Percentiles rank a stretch among this genome's conserved stretches.
Evolutionary conservation across 2,329 filamentous ascomycete genomes (phyloP).

Genomic region (Exophiala calicioides): DNA sequence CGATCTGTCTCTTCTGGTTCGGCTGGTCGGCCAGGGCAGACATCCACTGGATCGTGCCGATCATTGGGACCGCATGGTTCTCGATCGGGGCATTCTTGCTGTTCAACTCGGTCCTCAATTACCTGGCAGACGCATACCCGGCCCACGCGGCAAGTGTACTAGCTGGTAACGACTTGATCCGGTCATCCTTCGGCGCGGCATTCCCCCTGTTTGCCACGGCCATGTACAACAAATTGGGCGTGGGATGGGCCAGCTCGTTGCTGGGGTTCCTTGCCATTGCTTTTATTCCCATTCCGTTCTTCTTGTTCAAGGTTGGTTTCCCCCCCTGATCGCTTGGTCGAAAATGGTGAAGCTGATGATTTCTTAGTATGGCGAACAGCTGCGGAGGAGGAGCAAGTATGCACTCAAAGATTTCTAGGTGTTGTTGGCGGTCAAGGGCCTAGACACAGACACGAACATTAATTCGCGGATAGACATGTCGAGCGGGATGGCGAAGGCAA

Average conservation of each 20-base stretch:
- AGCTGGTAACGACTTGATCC: constrained; percentile 43
- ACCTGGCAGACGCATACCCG: constrained; percentile 35
- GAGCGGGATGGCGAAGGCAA: too few relatives aligned
- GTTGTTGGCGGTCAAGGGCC: too few relatives aligned
- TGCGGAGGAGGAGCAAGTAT: constrained; percentile 19
- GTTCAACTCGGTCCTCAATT: constrained; percentile 31
- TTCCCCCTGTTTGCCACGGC: constrained; percentile 39
- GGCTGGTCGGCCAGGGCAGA: constrained; percentile 39
- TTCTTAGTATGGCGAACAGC: constrained; percentile 16
- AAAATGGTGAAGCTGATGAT: neutral
- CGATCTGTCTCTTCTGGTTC: constrained; percentile 50
- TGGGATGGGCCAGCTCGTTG: constrained; percentile 41
- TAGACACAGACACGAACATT: too few relatives aligned
- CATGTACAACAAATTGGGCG: constrained; percentile 40
- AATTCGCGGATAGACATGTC: too few relatives aligned
- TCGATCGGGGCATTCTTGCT: constrained; percentile 36
- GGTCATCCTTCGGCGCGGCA: constrained; percentile 42
- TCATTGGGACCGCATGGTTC: constrained; percentile 45
- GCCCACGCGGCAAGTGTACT: constrained; percentile 42
- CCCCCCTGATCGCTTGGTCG: neutral
- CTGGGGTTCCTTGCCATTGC: constrained; percentile 40
- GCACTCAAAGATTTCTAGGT: constrained; percentile 22
- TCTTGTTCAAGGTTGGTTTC: constrained; percentile 16
- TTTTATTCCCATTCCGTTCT: constrained; percentile 35
- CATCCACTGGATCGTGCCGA: constrained; percentile 45